Percentiles rank a stretch among this genome's conserved stretches.
Conservation (phyloP, 176 grass and related monocot species). For the Rhynchospora pubera region DNA sequence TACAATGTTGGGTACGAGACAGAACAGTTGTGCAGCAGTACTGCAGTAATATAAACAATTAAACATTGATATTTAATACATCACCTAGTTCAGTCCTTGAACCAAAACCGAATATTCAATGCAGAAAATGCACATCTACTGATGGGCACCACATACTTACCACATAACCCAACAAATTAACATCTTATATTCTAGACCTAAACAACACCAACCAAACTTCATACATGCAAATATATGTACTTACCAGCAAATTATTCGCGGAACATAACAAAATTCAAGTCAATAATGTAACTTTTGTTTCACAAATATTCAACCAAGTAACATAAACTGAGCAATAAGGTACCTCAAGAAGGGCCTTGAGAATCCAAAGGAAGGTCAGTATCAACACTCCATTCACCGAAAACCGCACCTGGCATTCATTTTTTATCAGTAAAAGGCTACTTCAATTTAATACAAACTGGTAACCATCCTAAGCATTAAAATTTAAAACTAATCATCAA, state of each 20-base stretch:
- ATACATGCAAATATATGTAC: neutral
- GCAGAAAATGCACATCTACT: neutral
- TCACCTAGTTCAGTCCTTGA: neutral
- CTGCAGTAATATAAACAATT: constrained; percentile 9
- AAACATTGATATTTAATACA: neutral
- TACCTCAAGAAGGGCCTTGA: constrained; percentile 94
- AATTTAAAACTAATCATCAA: neutral
- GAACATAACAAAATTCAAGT: too few species aligned
- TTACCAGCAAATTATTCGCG: neutral
- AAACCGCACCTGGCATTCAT: constrained; percentile 60
- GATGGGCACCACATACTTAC: neutral
- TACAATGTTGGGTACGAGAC: neutral
- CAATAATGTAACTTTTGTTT: neutral
- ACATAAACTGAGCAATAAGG: neutral
- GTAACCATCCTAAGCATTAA: neutral
- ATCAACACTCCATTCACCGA: constrained; percentile 85
- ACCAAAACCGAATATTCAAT: neutral
- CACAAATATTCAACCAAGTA: neutral
- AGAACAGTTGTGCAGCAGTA: neutral
- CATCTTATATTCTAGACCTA: neutral
- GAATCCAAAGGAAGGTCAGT: constrained; percentile 73
- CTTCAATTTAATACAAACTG: neutral
- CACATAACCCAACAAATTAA: neutral
- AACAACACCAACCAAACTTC: neutral
- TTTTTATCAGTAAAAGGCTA: neutral